phyloP scores from a whole-genome alignment of 2,329 filamentous ascomycete genomes.

The Aspergillus candidus region DNA sequence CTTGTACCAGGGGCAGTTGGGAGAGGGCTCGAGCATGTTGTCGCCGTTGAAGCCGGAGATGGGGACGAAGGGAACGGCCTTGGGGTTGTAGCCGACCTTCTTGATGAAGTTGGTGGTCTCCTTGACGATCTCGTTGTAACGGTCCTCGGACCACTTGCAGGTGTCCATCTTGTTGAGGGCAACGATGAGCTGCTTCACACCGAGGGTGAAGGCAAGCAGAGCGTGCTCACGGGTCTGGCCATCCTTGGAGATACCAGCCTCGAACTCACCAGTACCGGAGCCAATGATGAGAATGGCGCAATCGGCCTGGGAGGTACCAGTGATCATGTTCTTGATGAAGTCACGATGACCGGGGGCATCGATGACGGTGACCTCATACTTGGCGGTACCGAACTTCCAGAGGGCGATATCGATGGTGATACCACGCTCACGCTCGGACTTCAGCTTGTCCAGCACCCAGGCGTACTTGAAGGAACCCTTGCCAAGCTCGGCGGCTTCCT shows the following conservation, averaged over 20 bases:
- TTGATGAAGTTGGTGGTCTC: conserved; percentile 99
- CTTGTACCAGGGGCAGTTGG: conserved; percentile 99
- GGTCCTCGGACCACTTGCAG: conserved; percentile 93
- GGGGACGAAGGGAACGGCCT: conserved; percentile 95
- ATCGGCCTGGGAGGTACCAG: conserved; percentile 99
- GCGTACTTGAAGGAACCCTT: conserved; percentile 99
- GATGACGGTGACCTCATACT: conserved; percentile 97
- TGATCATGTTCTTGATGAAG: conserved; percentile 99
- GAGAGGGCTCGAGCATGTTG: conserved; percentile 91
- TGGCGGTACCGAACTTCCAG: conserved; percentile 99
- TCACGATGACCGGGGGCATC: conserved; percentile 99
- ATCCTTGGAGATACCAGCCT: conserved; percentile 99
- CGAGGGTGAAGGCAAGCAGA: conserved; percentile 98
- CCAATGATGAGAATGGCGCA: conserved; percentile 99
- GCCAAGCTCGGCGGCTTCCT: conserved; percentile 98
- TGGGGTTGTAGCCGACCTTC: conserved; percentile 99
- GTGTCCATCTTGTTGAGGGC: conserved; percentile 99
- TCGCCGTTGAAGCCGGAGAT: conserved; percentile 99
- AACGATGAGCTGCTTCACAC: conserved; percentile 99
- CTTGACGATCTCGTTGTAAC: conserved; percentile 99
- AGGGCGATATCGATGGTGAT: conserved; percentile 99
- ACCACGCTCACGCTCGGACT: conserved; percentile 99
- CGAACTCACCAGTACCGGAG: conserved; percentile 99
- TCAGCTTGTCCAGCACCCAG: conserved; percentile 99
- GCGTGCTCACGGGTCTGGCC: conserved; percentile 99